Percentiles rank a stretch among this genome's conserved stretches.
phyloP scores from a whole-genome alignment of 257 asterid species.

The Solanum arcanum region DNA sequence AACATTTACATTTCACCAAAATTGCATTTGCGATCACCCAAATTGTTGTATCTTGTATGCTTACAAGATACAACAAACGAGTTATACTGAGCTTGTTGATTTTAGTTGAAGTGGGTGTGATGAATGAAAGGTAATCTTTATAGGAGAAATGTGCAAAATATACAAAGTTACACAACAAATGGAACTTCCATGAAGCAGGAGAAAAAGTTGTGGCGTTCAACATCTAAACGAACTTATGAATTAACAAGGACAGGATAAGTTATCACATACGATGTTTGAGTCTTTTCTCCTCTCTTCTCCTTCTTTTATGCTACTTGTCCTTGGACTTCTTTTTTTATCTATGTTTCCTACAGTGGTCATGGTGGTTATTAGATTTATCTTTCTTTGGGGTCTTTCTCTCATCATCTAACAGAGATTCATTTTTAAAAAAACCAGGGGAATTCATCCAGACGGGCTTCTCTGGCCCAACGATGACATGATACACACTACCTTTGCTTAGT shows the following conservation, averaged over 20 bases:
- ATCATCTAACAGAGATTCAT: conserved; percentile 20
- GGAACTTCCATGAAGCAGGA: neutral
- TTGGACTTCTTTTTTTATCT: conserved; percentile 43
- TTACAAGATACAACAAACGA: neutral
- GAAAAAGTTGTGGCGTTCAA: neutral
- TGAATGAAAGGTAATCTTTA: neutral
- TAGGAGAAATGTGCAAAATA: neutral
- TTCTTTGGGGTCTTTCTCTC: conserved; percentile 17
- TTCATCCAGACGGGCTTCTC: conserved; percentile 36
- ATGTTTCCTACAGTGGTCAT: conserved; percentile 37
- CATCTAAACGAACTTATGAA: neutral
- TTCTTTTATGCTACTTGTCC: conserved; percentile 29
- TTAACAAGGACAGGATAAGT: neutral
- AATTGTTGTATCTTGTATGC: neutral
- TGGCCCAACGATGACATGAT: conserved; percentile 45
- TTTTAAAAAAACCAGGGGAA: conserved; percentile 33
- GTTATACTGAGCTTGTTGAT: neutral
- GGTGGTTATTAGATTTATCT: conserved; percentile 14
- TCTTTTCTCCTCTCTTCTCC: conserved; percentile 35
- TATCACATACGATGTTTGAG: conserved; percentile 9
- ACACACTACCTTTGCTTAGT: conserved; percentile 5
- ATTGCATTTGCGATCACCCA: too few relatives aligned
- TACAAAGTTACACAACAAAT: neutral
- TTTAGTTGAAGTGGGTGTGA: neutral
- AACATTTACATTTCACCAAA: too few relatives aligned